A percentile compares a stretch with the other conserved stretches of the same genome.
These are phyloP conservation scores for Triangularia verruculosa DNA, from an alignment of 2,329 filamentous ascomycete species.

Conservation along the genomic window DNA sequence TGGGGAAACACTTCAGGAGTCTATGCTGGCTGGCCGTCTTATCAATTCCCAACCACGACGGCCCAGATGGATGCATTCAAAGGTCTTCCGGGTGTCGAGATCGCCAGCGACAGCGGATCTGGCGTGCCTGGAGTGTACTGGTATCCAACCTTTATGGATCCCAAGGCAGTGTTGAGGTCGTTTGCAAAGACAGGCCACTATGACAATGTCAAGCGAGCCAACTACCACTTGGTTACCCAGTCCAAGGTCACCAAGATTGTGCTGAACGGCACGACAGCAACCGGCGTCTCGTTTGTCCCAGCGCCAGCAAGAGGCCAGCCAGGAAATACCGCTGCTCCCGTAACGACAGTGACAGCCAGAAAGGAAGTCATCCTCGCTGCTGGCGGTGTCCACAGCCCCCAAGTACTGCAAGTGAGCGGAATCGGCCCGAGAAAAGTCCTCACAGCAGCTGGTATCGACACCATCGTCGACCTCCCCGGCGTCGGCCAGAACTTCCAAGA, in stretches of 20 bases:
- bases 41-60: slow-evolving; percentile 36
- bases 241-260: slow-evolving; percentile 24
- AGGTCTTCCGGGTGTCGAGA: slow-evolving; percentile 39
- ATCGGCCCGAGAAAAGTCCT: slow-evolving; percentile 38
- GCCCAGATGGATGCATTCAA: slow-evolving; percentile 36
- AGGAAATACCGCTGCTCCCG: background rate
- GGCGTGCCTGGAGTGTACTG: slow-evolving; percentile 41
- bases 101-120: slow-evolving; percentile 39
- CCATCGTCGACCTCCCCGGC: slow-evolving; percentile 55
- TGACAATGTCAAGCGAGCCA: slow-evolving; percentile 15
- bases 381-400: slow-evolving; percentile 42
- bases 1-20: slow-evolving; percentile 39
- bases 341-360: slow-evolving; percentile 22
- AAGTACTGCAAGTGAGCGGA: slow-evolving; percentile 43
- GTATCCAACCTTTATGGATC: slow-evolving; percentile 43
- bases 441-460: slow-evolving; percentile 44
- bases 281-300: slow-evolving; percentile 20
- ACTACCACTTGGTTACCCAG: slow-evolving; percentile 23
- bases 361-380: slow-evolving; percentile 43
- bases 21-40: slow-evolving; percentile 39
- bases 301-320: background rate
- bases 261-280: slow-evolving; percentile 21
- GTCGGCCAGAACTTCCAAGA: slow-evolving; percentile 52
- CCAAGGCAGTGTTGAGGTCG: slow-evolving; percentile 35
- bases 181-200: slow-evolving; percentile 41